phyloP scores from a whole-genome alignment of 352 stramenopile genomes.

The Globisporangium cystogenes region DNA sequence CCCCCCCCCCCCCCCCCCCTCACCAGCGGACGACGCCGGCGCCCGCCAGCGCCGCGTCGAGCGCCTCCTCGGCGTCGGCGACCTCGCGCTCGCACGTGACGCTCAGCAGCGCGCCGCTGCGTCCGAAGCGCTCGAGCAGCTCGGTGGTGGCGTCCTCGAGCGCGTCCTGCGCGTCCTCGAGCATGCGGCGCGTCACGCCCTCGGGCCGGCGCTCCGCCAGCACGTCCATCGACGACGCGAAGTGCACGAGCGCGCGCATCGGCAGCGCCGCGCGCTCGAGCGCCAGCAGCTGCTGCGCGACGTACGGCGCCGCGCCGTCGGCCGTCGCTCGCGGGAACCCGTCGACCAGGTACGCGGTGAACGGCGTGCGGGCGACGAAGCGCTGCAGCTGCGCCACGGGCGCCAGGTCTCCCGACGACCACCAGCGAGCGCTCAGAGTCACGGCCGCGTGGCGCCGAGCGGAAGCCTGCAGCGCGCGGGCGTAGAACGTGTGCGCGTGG shows the following conservation, averaged over 20 bases:
- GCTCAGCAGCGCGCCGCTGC: conserved; percentile 8
- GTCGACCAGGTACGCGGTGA: conserved; percentile 28
- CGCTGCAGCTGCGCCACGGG: conserved; percentile 11
- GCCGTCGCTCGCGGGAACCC: conserved; percentile 23
- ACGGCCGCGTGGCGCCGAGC: conserved; percentile 5
- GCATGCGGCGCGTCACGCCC: conserved; percentile 18
- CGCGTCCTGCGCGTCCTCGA: conserved; percentile 44
- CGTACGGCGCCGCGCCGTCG: conserved; percentile 23
- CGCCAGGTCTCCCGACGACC: neutral
- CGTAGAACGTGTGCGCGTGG: conserved; percentile 46
- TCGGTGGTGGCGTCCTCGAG: conserved; percentile 21
- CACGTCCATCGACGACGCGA: conserved; percentile 32
- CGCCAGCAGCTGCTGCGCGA: conserved; percentile 36
- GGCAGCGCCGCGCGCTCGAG: conserved; percentile 23
- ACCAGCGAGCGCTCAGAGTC: neutral
- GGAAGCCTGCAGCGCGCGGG: conserved; percentile 10
- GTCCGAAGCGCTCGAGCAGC: conserved; percentile 20
- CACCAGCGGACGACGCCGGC: neutral
- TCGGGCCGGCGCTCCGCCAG: conserved; percentile 30
- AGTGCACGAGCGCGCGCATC: conserved; percentile 28
- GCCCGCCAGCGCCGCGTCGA: conserved; percentile 16
- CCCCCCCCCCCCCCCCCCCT: too few relatives aligned
- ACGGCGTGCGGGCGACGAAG: conserved; percentile 18
- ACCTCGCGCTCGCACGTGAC: conserved; percentile 44
- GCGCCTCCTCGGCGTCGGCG: conserved; percentile 27